phyloP scores from a whole-genome alignment of 192 early-diverging fungal species.

The Coemansia nantahalensis region DNA sequence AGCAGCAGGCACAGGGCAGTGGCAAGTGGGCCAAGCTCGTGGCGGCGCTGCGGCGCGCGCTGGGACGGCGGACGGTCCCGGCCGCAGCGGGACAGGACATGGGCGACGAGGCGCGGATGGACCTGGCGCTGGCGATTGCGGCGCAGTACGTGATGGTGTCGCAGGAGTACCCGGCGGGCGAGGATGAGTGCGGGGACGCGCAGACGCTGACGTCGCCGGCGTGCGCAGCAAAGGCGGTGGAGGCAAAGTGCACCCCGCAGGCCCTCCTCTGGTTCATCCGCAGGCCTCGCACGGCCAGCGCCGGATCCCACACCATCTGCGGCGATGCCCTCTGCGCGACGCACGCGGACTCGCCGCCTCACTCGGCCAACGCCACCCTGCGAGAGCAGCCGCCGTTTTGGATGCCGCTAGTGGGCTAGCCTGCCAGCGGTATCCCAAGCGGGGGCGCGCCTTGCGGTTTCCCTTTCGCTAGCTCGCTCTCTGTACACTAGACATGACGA shows the following conservation, averaged over 20 bases:
- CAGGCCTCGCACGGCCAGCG: slow-evolving; percentile 6
- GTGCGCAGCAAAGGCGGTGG: background rate
- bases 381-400: no score
- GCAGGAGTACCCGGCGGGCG: slow-evolving; percentile 9
- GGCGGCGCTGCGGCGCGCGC: background rate
- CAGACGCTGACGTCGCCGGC: slow-evolving; percentile 1
- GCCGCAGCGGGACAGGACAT: background rate
- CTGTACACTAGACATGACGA: no score
- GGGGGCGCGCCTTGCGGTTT: no score
- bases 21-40: background rate
- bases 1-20: background rate
- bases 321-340: background rate
- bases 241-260: no score
- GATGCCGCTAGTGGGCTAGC: no score
- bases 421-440: no score
- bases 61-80: no score
- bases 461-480: no score
- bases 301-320: slow-evolving; percentile 1
- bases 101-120: slow-evolving; percentile 20
- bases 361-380: no score
- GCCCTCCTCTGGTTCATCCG: background rate
- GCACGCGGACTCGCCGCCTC: no score
- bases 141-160: slow-evolving; percentile 38
- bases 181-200: background rate
- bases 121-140: slow-evolving; percentile 33